Base-by-base conservation (phyloP, 345 rosid species). In the Hevea brasiliensis region DNA sequence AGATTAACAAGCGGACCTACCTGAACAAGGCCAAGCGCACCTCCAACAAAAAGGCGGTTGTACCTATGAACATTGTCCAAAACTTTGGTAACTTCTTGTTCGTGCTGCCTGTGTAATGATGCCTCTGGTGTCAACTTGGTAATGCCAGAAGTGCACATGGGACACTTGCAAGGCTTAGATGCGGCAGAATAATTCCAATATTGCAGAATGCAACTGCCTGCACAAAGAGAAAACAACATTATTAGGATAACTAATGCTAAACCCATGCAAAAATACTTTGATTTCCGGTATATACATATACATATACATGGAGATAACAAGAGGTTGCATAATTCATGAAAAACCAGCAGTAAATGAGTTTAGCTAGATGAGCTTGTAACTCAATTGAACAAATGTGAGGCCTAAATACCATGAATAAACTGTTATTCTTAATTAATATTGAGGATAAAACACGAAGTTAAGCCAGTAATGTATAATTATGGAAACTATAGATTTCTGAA, bases 91-190 rank as follows among this genome's bases (percentile, higher is more conserved):
- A 88, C 89, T 42, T 87, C 89, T 35, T 81, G 84, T 13, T 87
- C 84, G 57, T 78, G 85, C 61, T 45, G 82, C 35, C 68, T 76
- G 35, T 63, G 74, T 72, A 93, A 71, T 1, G 90, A 85, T 26
- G 86, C 74, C 75, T 85, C 88, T 0, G 94, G 94, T 29, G 82
- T 79, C 77, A 93, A 66, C 82, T 76, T 86, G 58, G 79, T 80
- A 44, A 93, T 91, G 48, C 79, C 78, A 5, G 81, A 73, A 57
- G 88, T 78, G 74, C 98, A 93, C 97, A 91, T 86, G 32, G 98
- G 98, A 72, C 97, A 93, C 84, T 91, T 93, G 76, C 97, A 91
- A 69, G 95, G 95, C 71, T 67, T 87, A 24, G 96, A 83, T 53
- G 88, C 83, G 29, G 95, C 86, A 54, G 87, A 85, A 67, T 93